phyloP scores from a whole-genome alignment of 495 filamentous ascomycete genomes.

The Aspergillus sparsus region DNA sequence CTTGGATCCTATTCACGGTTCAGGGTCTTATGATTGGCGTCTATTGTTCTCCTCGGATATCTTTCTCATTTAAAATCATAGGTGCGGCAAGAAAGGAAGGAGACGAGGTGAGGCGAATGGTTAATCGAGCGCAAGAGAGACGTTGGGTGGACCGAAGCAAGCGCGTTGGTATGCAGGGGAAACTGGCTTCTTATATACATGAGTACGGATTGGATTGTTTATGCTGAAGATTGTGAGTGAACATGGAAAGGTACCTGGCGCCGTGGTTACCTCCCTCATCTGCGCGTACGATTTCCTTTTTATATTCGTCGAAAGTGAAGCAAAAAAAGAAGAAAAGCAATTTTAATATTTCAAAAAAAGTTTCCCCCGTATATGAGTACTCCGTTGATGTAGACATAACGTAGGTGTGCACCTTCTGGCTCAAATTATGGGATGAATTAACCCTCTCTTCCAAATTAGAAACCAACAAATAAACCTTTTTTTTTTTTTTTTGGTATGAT shows the following conservation, averaged over 20 bases:
- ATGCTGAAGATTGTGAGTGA: slow-evolving; percentile 28
- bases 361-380: neutral
- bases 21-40: slow-evolving; percentile 50
- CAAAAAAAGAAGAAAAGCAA: slow-evolving; percentile 23
- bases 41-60: slow-evolving; percentile 44
- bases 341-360: slow-evolving; percentile 6
- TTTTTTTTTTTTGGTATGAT: no score
- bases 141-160: slow-evolving; percentile 28
- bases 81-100: slow-evolving; percentile 31
- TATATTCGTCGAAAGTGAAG: slow-evolving; percentile 29
- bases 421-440: no score
- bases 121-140: slow-evolving; percentile 28
- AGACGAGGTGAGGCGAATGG: slow-evolving; percentile 31
- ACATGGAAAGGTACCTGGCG: slow-evolving; percentile 25
- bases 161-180: slow-evolving; percentile 28
- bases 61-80: slow-evolving; percentile 32
- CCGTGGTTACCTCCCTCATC: slow-evolving; percentile 27
- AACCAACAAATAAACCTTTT: no score
- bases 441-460: no score
- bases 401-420: no score
- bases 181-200: slow-evolving; percentile 25
- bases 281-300: slow-evolving; percentile 29
- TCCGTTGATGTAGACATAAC: no score
- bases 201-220: slow-evolving; percentile 28
- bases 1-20: slow-evolving; percentile 35